Percentiles rank a stretch among this genome's conserved stretches.
phyloP scores from a whole-genome alignment of 2,329 filamentous ascomycete species.

The Cladosporium halotolerans region DNA sequence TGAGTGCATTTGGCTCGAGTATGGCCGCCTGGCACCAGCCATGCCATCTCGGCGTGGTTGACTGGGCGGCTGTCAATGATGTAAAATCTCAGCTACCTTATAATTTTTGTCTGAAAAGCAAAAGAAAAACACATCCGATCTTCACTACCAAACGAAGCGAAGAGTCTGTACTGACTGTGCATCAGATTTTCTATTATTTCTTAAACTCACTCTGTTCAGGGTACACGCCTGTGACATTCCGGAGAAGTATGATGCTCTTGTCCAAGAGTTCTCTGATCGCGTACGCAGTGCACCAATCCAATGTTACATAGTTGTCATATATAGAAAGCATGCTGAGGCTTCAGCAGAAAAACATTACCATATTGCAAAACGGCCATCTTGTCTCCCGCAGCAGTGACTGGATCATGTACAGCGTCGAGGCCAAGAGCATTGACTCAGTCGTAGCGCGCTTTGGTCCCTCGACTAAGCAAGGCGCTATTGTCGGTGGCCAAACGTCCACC shows the following conservation, averaged over 20 bases:
- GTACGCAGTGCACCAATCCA: slow-evolving; percentile 54
- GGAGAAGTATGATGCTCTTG: slow-evolving; percentile 76
- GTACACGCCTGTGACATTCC: slow-evolving; percentile 91
- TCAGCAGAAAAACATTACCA: slow-evolving; percentile 70
- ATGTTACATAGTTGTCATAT: slow-evolving; percentile 20
- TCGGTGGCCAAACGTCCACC: slow-evolving; percentile 96
- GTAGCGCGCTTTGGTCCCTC: slow-evolving; percentile 88
- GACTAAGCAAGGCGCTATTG: slow-evolving; percentile 89
- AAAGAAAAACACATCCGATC: slow-evolving; percentile 1
- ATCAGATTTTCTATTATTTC: slow-evolving; percentile 6
- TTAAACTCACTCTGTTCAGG: slow-evolving; percentile 44
- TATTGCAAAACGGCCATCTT: slow-evolving; percentile 88
- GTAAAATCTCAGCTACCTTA: slow-evolving; percentile 99
- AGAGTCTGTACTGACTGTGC: slow-evolving; percentile 14
- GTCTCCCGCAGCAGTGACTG: slow-evolving; percentile 96
- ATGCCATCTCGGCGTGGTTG: slow-evolving; percentile 65
- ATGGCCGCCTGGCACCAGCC: slow-evolving; percentile 60
- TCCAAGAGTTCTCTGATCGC: slow-evolving; percentile 75
- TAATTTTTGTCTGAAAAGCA: slow-evolving; percentile 73
- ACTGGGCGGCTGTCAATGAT: slow-evolving; percentile 75
- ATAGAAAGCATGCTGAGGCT: slow-evolving; percentile 37
- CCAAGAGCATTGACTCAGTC: slow-evolving; percentile 78
- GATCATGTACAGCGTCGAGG: slow-evolving; percentile 98
- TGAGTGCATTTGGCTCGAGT: slow-evolving; percentile 99
- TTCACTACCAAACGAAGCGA: slow-evolving; percentile 9